These are phyloP conservation scores for Leccinum subtestaceum DNA, from an alignment of 768 basidiomycete genomes.

Conservation along the genomic window DNA sequence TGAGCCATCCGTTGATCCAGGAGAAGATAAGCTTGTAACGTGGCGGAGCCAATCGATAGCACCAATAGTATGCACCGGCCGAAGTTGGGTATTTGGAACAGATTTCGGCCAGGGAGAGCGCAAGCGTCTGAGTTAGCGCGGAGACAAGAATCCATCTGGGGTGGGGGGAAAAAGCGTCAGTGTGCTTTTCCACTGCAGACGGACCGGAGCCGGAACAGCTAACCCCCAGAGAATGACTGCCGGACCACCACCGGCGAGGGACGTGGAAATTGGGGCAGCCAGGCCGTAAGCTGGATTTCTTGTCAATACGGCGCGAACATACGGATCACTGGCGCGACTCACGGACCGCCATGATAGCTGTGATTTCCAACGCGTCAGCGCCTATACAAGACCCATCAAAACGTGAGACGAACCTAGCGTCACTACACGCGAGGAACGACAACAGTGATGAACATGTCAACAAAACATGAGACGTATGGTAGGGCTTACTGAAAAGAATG, in stretches of 20 bases:
- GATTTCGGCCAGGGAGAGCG: conserved; percentile 56
- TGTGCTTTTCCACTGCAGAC: neutral
- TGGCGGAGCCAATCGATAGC: conserved; percentile 56
- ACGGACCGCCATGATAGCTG: conserved; percentile 65
- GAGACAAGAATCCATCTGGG: conserved; percentile 52
- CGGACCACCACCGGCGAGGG: conserved; percentile 53
- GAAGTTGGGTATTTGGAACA: conserved; percentile 61
- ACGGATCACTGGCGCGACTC: conserved; percentile 25
- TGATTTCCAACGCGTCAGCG: conserved; percentile 2
- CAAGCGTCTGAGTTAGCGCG: conserved; percentile 44
- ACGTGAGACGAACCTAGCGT: conserved; percentile 39
- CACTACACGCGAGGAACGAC: conserved; percentile 34
- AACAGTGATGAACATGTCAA: neutral
- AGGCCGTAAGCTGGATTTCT: conserved; percentile 47
- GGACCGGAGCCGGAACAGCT: neutral
- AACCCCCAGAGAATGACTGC: conserved; percentile 60
- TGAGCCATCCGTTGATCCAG: conserved; percentile 71
- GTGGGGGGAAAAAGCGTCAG: neutral
- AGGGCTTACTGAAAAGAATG: conserved; percentile 49
- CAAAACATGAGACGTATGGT: neutral
- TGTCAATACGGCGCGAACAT: conserved; percentile 2
- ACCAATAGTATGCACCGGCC: conserved; percentile 66
- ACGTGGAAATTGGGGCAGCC: conserved; percentile 55
- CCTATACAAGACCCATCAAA: neutral
- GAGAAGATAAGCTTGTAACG: conserved; percentile 49